phyloP scores from a whole-genome alignment of 176 grass and related monocot genomes.

The Lolium multiflorum region DNA sequence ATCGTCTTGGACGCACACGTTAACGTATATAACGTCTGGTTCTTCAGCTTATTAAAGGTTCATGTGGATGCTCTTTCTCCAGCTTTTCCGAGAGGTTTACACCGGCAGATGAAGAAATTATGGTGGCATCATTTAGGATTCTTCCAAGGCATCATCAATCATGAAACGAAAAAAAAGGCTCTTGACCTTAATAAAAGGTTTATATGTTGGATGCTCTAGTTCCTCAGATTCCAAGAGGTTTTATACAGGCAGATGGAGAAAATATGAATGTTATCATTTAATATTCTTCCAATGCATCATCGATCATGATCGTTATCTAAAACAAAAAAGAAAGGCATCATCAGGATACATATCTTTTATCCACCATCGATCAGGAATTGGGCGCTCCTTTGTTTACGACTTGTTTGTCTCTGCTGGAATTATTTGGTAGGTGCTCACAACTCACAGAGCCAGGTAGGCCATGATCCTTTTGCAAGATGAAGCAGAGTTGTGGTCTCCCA shows the following conservation, averaged over 20 bases:
- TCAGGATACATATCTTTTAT: slow-evolving; percentile 34
- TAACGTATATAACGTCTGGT: not conserved
- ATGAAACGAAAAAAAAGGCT: too few relatives aligned
- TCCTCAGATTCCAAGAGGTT: slow-evolving; percentile 25
- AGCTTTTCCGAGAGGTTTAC: slow-evolving; percentile 22
- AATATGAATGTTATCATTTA: slow-evolving; percentile 20
- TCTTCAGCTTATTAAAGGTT: not conserved
- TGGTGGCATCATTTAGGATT: slow-evolving; percentile 45
- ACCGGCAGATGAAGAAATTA: slow-evolving; percentile 23
- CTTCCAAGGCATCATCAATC: not conserved
- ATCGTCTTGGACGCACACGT: not conserved
- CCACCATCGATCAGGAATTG: slow-evolving; percentile 15
- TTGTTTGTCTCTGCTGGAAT: slow-evolving; percentile 40
- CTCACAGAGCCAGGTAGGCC: slow-evolving; percentile 51
- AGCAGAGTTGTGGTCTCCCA: slow-evolving; percentile 39
- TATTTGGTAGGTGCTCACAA: slow-evolving; percentile 43
- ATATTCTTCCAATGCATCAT: not conserved
- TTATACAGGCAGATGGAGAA: slow-evolving; percentile 7
- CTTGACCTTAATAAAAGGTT: not conserved
- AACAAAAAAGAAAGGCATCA: slow-evolving; percentile 13
- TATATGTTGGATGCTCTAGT: not conserved
- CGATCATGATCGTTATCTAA: not conserved
- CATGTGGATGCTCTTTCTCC: slow-evolving; percentile 4
- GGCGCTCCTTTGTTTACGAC: slow-evolving; percentile 3
- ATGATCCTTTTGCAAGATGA: slow-evolving; percentile 41